Evolutionary conservation across 2,329 filamentous ascomycete genomes (phyloP), one percentile per base, ranked within the genome.

Genomic region (Conoideocrella luteorostrata): DNA sequence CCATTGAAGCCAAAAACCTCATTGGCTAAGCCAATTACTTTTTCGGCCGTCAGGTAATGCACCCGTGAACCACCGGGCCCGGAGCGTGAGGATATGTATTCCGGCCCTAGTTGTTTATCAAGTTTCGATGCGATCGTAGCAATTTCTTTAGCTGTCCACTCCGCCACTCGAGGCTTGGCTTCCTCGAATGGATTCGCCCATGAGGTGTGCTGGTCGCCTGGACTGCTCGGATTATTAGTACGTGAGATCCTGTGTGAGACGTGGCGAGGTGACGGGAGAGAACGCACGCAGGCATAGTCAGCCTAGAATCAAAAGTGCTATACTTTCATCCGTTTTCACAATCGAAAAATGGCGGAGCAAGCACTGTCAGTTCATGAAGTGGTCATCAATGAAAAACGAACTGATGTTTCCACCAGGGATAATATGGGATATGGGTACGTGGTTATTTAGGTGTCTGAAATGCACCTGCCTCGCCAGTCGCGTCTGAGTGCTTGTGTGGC

Each of bases 1-100:
- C 90, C 90, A 66, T 96, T 95, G 71, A 96, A 96, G 9, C 90
- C 90, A 67, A 96, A 95, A 1, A 96, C 83, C 62, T 96, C 88
- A 57, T 96, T 96, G 43, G 90, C 90, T 41, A 96, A 82, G 46
- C 87, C 86, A 62, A 98, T 98, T 59, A 86, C 90, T 69, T 98
- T 98, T 60, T 97, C 91, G 1, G 89, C 90, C n/a, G 89, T 82
- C 41, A 98, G 75, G 65, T 98, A 98, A 62, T 95, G 88, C 15
- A 98, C 86, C 60, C 86, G 91, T 51, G 84, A 79, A 39, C 90
- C 90, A 9, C 83, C 85, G 11, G 89, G 84, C 3, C 93, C 93
- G 12, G 85, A 74, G 57, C 93, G 78, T 33, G 88, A 80, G 2
- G 91, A 97, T 46, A 98, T 87, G 63, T 94, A 98, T 67, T 98